Conservation (phyloP, 257 asterid genomes). For the Przewalskia tangutica region DNA sequence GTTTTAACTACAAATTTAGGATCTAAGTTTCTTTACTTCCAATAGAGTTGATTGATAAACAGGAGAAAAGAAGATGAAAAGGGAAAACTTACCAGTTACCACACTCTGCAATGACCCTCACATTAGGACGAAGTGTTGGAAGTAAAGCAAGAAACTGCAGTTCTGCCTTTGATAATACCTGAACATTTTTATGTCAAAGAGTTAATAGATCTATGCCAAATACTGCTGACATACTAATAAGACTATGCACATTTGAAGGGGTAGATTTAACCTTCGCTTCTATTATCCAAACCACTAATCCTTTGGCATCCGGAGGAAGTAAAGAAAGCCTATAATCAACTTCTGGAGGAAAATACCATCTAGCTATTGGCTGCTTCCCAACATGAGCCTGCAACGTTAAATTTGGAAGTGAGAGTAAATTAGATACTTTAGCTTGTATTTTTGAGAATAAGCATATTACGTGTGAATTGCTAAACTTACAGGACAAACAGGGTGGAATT, state of each 20-base stretch:
- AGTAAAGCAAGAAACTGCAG: constrained; percentile 59
- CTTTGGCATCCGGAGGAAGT: constrained; percentile 67
- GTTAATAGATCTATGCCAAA: neutral
- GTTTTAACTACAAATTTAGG: neutral
- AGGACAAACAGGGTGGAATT: constrained; percentile 83
- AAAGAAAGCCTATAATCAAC: constrained; percentile 81
- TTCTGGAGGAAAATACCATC: constrained; percentile 94
- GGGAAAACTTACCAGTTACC: constrained; percentile 54
- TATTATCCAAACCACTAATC: constrained; percentile 69
- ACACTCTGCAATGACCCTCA: constrained; percentile 79
- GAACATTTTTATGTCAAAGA: neutral
- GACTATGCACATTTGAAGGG: neutral
- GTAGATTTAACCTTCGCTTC: constrained; percentile 60
- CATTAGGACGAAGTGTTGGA: constrained; percentile 65
- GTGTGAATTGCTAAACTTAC: constrained; percentile 18
- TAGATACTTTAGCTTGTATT: neutral
- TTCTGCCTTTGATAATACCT: constrained; percentile 69
- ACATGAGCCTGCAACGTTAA: constrained; percentile 47
- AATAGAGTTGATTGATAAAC: neutral
- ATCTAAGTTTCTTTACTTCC: neutral
- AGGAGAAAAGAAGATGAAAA: neutral
- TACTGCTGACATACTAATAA: neutral
- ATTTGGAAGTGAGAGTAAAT: neutral
- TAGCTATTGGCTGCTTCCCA: constrained; percentile 86
- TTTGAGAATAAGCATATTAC: neutral